Conservation (phyloP, 1,284 basidiomycete genomes). For the Trichosporon ovoides region DNA sequence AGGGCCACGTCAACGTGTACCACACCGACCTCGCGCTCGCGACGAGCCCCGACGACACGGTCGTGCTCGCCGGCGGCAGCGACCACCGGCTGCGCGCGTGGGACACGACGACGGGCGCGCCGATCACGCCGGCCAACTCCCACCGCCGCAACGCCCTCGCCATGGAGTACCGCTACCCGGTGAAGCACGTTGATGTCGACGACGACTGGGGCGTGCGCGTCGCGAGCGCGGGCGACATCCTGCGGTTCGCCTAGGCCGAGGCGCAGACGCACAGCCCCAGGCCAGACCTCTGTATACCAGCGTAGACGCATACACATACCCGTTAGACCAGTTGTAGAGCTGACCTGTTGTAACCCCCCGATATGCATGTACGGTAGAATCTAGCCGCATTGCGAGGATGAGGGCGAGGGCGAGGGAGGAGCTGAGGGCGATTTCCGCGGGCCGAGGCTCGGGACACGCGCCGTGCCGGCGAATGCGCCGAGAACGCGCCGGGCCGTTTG, state of each 20-base stretch:
- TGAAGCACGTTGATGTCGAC: constrained; percentile 17
- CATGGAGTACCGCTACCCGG: constrained; percentile 7
- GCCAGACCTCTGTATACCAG: no score
- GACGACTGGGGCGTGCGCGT: constrained; percentile 14
- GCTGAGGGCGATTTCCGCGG: no score
- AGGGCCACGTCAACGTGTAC: constrained; percentile 36
- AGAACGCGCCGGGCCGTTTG: neutral
- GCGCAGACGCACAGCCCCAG: no score
- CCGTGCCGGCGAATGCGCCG: neutral
- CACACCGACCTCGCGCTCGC: constrained; percentile 29
- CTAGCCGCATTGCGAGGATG: no score
- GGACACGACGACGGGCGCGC: constrained; percentile 31
- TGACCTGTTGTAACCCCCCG: no score
- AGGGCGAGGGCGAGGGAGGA: no score
- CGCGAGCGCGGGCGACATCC: constrained; percentile 10
- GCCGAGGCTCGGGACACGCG: no score
- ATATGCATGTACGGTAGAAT: no score
- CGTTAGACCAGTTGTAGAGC: no score
- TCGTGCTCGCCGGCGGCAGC: constrained; percentile 33
- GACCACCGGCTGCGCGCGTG: constrained; percentile 35
- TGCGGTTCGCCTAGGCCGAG: constrained; percentile 7
- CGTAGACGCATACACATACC: no score
- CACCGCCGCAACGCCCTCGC: neutral
- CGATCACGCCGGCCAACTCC: neutral
- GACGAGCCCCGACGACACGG: constrained; percentile 30